A percentile compares a stretch with the other conserved stretches of the same genome.
Conservation (phyloP, 371 early-diverging fungal genomes). For the Mucor indicus region DNA sequence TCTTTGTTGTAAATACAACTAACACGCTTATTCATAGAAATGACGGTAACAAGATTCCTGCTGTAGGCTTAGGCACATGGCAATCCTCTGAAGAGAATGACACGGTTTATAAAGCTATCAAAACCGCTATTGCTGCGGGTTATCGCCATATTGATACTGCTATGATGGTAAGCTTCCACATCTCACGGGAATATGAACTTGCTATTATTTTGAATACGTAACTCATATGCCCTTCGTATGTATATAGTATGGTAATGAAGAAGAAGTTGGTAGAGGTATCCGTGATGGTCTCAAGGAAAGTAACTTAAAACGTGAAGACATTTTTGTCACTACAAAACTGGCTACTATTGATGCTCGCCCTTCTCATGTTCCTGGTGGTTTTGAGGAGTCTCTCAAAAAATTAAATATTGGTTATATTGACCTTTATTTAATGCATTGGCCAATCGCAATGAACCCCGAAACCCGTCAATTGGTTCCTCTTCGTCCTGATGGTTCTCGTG, state of each 20-base stretch:
- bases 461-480: conserved; percentile 27
- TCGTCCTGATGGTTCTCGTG: conserved; percentile 37
- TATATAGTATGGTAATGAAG: conserved; percentile 65
- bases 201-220: too few species aligned
- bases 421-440: conserved; percentile 61
- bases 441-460: conserved; percentile 38
- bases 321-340: conserved; percentile 93
- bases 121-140: conserved; percentile 38
- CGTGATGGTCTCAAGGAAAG: conserved; percentile 48
- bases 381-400: conserved; percentile 47
- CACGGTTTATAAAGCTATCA: conserved; percentile 36
- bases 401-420: conserved; percentile 69
- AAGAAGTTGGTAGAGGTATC: conserved; percentile 64
- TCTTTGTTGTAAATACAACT: neutral
- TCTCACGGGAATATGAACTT: too few species aligned
- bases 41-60: conserved; percentile 44
- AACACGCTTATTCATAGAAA: conserved; percentile 21
- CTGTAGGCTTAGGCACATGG: conserved; percentile 53
- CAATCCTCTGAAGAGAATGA: conserved; percentile 39
- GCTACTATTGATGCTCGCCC: conserved; percentile 56
- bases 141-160: conserved; percentile 65
- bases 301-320: conserved; percentile 55
- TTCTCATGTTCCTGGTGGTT: conserved; percentile 41
- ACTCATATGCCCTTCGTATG: too few species aligned
- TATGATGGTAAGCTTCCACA: conserved; percentile 22